Evolutionary conservation across 2,329 filamentous ascomycete genomes (phyloP), one percentile per base, ranked within the genome.

Genomic region (Pseudocercospora fuligena): DNA sequence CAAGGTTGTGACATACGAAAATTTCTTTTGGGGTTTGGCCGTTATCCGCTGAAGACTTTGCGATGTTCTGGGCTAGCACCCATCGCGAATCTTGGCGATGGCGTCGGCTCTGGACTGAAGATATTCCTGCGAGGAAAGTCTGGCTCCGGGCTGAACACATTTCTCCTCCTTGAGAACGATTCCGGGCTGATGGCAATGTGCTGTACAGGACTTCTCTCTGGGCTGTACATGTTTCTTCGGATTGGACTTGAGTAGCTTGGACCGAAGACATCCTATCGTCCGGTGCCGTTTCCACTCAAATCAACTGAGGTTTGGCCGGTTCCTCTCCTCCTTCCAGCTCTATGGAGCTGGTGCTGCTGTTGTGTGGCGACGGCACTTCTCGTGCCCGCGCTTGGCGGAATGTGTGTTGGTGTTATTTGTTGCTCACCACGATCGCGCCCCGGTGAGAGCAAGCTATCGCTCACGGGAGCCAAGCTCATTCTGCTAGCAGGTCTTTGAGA

Each of bases 331-430:
- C 65, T 51, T 14, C 56, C 58, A 12, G 57, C 25, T 59, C 61
- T 29, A 43, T 36, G 56, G 12, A 40, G 9, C 31, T 58, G 56
- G 31, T 58, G 59, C 23, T 67, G 65, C 58, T 64, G 61, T n/a
- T 61, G 61, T n/a, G 61, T 58, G 5, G 61, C 61, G 5, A 62
- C 33, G n/a, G 65, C 49, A 21, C 65, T 66, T 33, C 65, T 66
- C 7, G 67, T 64, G 4, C 65, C 63, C n/a, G 67, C 65, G 51
- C 60, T 64, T 7, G 68, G 64, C 29, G 69, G 69, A 29, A 67
- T 49, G 33, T 71, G 69, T 43, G 69, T 71, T 25, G 69, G 69
- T 14, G 69, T 69, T 36, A 66, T 67, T 16, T 68, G 63, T n/a
- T 65, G 58, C 11, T 63, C 60, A 16, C 40, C 43, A 25, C 58